These are phyloP conservation scores for Albugo laibachii DNA, from an alignment of 352 stramenopile species.

Conservation along the genomic window DNA sequence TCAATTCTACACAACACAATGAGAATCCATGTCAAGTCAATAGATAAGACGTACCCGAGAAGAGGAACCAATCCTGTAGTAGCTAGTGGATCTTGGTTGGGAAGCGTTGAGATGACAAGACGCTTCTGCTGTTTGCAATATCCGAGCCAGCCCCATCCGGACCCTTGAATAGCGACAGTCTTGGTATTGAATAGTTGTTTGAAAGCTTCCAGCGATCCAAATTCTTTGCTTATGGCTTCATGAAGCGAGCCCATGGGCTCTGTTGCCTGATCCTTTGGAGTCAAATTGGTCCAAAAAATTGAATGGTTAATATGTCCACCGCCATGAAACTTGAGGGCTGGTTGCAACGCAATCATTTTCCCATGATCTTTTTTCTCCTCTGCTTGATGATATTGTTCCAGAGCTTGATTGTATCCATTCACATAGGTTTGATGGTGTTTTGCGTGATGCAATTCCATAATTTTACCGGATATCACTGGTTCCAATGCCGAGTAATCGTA, in stretches of 20 bases:
- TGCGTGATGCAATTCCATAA: conserved; percentile 90
- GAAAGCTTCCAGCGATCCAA: conserved; percentile 85
- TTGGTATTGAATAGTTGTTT: conserved; percentile 76
- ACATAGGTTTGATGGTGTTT: conserved; percentile 96
- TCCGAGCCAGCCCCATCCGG: conserved; percentile 95
- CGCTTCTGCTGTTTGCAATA: conserved; percentile 73
- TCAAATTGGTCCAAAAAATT: conserved; percentile 97
- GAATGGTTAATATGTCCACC: conserved; percentile 97
- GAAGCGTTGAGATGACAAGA: conserved; percentile 77
- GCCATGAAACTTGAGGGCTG: conserved; percentile 94
- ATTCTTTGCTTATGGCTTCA: conserved; percentile 82
- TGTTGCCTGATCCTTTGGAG: conserved; percentile 59
- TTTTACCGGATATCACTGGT: conserved; percentile 73
- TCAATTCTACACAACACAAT: conserved; percentile 69
- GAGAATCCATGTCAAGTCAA: background rate
- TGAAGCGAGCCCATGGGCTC: conserved; percentile 69
- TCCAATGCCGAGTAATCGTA: conserved; percentile 81
- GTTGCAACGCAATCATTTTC: conserved; percentile 81
- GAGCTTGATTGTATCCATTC: conserved; percentile 87
- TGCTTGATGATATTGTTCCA: conserved; percentile 88
- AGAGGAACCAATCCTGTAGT: conserved; percentile 92
- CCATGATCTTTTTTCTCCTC: conserved; percentile 75
- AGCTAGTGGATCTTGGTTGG: conserved; percentile 92
- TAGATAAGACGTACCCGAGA: conserved; percentile 32
- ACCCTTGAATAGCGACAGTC: conserved; percentile 89